Evolutionary conservation across 176 grass and related monocot species (phyloP), one percentile per base, ranked within the genome.

Genomic region (Paspalum vaginatum): DNA sequence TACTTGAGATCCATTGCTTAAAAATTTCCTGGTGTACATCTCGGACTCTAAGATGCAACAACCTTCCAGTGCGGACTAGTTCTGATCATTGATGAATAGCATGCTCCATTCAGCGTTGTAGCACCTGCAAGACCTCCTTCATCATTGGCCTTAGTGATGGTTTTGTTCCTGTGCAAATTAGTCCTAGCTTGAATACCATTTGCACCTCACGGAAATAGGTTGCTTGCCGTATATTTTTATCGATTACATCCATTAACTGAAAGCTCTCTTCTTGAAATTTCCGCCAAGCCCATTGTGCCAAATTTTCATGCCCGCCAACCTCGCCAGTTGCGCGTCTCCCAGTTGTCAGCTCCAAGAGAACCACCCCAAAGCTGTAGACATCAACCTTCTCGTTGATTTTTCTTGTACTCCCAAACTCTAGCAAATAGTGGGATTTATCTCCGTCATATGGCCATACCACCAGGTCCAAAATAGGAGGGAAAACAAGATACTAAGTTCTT

Each of bases 321-420:
- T 79, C 93, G 25, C 84, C 87, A 37, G 59, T 80, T 9, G 78
- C 73, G 26, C 9, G 32, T 68, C 80, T 85, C 17, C 87, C 74
- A 0, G 84, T 88, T 49, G 53, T 69, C 46, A 92, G 67, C 68
- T 92, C 85, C 72, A 95, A 15, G 10, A 95, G 81, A 79, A 95
- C 78, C 10, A 95, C 84, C 11, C 89, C 87, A 20, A 91, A 95
- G 70, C 89, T 88, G 24, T 82, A 95, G 0, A 91, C 89, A 32
- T 95, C 81, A 59, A 89, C 67, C 75, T 94, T 94, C 68, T 87
- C 57, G 11, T 81, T 68, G 72, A 91, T 77, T 13, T 87, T 91
- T 69, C 70, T 71, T 7, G 14, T 65, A 9, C 24, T 86, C 38
- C 43, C 78, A 12, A 85, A 76, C 47, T 91, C 87, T 87, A 83